Evolutionary conservation across 2,329 filamentous ascomycete species (phyloP).

Genomic region (Epichloe amarillans): DNA sequence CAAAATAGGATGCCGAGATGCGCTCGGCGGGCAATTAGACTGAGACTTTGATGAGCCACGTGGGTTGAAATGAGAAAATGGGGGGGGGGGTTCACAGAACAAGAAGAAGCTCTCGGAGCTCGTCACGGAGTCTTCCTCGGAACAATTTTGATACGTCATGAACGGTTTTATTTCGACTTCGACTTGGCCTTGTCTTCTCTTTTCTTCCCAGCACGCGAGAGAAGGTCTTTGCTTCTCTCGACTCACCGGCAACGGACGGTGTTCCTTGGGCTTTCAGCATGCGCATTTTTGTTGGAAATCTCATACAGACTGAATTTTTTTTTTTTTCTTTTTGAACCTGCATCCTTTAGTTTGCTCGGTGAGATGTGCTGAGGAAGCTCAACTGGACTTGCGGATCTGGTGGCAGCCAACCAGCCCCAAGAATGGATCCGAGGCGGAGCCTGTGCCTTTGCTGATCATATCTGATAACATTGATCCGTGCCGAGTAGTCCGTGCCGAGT

Average conservation of each 20-base stretch:
- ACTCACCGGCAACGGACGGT: background rate
- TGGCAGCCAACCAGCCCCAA: too few relatives aligned
- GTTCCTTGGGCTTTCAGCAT: constrained; percentile 1
- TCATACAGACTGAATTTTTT: background rate
- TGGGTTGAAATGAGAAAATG: background rate
- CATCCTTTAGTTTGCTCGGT: too few relatives aligned
- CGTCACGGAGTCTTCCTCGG: too few relatives aligned
- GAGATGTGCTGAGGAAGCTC: too few relatives aligned
- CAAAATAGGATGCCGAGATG: background rate
- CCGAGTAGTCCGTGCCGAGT: too few relatives aligned
- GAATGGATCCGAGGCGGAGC: too few relatives aligned
- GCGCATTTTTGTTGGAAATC: background rate
- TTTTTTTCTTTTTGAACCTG: background rate
- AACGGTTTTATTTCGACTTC: too few relatives aligned
- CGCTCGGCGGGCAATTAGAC: background rate
- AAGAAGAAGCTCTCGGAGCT: background rate
- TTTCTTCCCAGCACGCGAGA: background rate
- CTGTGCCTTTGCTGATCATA: too few relatives aligned
- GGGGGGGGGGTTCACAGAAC: background rate
- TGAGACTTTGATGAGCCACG: background rate
- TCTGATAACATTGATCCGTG: too few relatives aligned
- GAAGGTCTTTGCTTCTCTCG: background rate
- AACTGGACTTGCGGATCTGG: too few relatives aligned
- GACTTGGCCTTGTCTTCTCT: background rate
- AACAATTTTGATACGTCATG: too few relatives aligned